Evolutionary conservation across 2,329 filamentous ascomycete genomes (phyloP).

Genomic region (Colletotrichum sp.): DNA sequence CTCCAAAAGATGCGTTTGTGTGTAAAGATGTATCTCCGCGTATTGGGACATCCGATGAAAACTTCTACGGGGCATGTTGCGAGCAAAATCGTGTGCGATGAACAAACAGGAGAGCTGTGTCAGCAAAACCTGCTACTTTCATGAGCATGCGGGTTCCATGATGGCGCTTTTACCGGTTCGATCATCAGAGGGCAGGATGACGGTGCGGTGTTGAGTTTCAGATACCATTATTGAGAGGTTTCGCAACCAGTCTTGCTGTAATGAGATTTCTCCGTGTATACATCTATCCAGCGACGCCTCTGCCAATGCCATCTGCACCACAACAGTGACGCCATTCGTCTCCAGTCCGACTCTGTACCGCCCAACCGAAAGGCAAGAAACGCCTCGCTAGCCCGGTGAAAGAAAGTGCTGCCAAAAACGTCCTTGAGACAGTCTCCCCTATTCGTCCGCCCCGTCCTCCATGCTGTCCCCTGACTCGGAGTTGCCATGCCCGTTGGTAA

Average conservation of each 20-base stretch:
- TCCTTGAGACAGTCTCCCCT: neutral
- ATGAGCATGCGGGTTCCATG: neutral
- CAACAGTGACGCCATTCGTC: neutral
- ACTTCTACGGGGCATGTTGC: neutral
- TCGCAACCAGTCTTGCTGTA: neutral
- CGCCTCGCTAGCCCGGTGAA: neutral
- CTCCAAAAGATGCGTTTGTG: neutral
- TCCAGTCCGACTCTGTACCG: neutral
- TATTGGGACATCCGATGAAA: neutral
- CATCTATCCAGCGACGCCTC: neutral
- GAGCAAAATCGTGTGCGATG: neutral
- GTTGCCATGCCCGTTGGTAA: slow-evolving; percentile 27
- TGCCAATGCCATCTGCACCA: neutral
- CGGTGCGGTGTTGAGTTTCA: neutral
- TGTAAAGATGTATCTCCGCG: neutral
- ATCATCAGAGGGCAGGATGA: neutral
- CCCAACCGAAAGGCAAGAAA: neutral
- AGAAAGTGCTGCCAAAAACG: neutral
- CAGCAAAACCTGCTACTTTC: neutral
- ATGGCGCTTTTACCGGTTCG: neutral
- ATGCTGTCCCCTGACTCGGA: slow-evolving; percentile 16
- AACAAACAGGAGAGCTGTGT: neutral
- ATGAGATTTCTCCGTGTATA: neutral
- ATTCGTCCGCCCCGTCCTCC: neutral
- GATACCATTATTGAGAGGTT: neutral